Base-by-base conservation (phyloP, 257 asterid genomes). In the Leonotis leonurus region DNA sequence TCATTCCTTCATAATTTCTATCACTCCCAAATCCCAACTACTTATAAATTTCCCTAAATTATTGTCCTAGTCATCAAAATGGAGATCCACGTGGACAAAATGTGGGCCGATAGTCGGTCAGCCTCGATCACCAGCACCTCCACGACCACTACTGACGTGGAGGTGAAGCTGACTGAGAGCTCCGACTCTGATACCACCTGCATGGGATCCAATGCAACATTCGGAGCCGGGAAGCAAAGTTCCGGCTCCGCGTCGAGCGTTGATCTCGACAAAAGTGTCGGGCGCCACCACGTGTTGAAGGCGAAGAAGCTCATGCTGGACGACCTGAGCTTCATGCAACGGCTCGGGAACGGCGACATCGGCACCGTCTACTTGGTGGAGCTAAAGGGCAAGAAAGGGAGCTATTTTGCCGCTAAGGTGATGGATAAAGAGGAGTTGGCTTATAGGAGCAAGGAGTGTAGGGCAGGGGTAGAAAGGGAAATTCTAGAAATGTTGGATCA, bases 341-440 rank as follows among this genome's bases (percentile, higher is more conserved):
- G 74, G 65, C 75, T 89, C 1, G 97, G 97, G 46, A 79, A 84
- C 20, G 97, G 94, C 30, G 97, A 86, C 68, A 89, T 86, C 20
- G 89, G 91, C 17, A 79, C 83, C 0, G 91, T 86, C 43, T 89
- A 89, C 69, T 83, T 84, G 6, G 97, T 76, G 73, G 94, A 89
- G 75, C 71, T 78, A 8, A 89, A 84, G 29, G 82, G 73, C 8
- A 59, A 62, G 0, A 64, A 20, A 30, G 89, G 94, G 64, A 44
- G 77, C 61, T 48, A 68, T 37, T 84, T 86, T 82, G 93, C 93
- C 3, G 94, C 95, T 5, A 84, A 82, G 74, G 81, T 86, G 70
- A 84, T 84, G 95, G 89, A 84, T 62, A 89, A 80, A 25, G 90
- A 89, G 62, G 91, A 89, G 80, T 60, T 89, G 76, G 85, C 75